Percentiles rank a stretch among this genome's conserved stretches.
Evolutionary conservation across 768 basidiomycete genomes (phyloP).

Genomic region (Auriscalpium microsporum): DNA sequence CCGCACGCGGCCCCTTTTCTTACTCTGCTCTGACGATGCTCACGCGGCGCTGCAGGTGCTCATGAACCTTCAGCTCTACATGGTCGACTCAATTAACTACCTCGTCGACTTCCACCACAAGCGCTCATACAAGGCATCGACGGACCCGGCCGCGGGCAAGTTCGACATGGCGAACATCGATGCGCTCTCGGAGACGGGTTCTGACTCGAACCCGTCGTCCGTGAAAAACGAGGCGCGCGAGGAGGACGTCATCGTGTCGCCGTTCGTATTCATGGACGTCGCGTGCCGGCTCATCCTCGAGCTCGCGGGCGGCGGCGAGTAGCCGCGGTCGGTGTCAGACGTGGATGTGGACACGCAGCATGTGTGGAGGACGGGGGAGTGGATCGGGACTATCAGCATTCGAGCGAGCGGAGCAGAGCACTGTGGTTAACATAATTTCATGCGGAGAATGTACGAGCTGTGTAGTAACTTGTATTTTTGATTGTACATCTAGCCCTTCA

Average conservation of each 20-base stretch:
- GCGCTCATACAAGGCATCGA: conserved; percentile 78
- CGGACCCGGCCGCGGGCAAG: conserved; percentile 56
- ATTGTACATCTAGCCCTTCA: too few species aligned
- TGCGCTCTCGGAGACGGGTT: conserved; percentile 42
- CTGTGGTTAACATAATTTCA: too few species aligned
- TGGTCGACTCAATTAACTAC: conserved; percentile 93
- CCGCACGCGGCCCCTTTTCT: background rate
- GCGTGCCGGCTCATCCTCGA: conserved; percentile 91
- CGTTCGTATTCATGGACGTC: conserved; percentile 95
- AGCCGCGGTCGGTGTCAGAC: conserved; percentile 7
- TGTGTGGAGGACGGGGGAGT: too few species aligned
- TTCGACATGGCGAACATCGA: conserved; percentile 59
- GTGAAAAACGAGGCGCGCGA: conserved; percentile 39
- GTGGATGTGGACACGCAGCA: background rate
- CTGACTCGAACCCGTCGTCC: conserved; percentile 48
- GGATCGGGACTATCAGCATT: too few species aligned
- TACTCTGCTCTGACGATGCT: background rate
- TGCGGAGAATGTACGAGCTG: too few species aligned
- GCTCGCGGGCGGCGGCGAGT: conserved; percentile 65
- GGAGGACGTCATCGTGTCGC: conserved; percentile 66
- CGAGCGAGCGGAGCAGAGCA: too few species aligned
- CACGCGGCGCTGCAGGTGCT: conserved; percentile 48
- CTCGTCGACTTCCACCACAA: conserved; percentile 98
- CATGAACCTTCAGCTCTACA: conserved; percentile 96
- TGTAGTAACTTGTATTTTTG: too few species aligned